Base-by-base conservation (phyloP, 257 asterid species). In the Petunia secreta region DNA sequence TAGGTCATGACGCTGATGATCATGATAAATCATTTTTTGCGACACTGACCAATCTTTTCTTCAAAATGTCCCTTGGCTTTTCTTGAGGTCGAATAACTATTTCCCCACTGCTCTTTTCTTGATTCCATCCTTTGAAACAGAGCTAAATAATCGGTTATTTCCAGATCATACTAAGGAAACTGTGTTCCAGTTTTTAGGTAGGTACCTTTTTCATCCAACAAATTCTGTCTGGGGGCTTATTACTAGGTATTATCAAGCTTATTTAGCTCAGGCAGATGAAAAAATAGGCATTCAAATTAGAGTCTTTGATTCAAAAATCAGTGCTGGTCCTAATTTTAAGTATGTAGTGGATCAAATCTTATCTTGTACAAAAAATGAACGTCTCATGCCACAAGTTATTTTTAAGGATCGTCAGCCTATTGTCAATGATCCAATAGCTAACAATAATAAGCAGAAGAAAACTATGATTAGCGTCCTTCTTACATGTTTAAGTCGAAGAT, bases 111-210 rank as follows among this genome's bases (percentile, higher is more conserved):
- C 91, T 41, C 92, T 94, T 34, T 93, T 92, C 79, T 38, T 87
- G 80, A 87, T 91, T 63, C 89, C 89, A 5, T 85, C 92, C 6
- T 94, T 90, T 25, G 85, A 87, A 75, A 85, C 81, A 58, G 97
- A 90, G 64, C 71, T 90, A 8, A 85, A 80, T 13, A 62, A 81
- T 16, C 91, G 25, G 25, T 25, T 94, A 25, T 94, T 92, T 67
- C 94, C 98, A 0, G 90, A 91, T n/a, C 25, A 25, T 25, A 25
- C 25, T 25, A 91, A 88, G 79, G 96, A 85, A 69, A 76, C 86
- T 1, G 94, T 94, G n/a, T 92, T 94, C 83, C 98, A 94, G 82
- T 81, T 88, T 83, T 67, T 91, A 85, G 90, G 98, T 7, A 86
- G 91, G 75, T 94, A 92, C 68, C 86, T 92, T 16, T 85, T 94